Evolutionary conservation across 306 rosid genomes (phyloP), one percentile per base, ranked within the genome.

Genomic region (Trifolium subterraneum): DNA sequence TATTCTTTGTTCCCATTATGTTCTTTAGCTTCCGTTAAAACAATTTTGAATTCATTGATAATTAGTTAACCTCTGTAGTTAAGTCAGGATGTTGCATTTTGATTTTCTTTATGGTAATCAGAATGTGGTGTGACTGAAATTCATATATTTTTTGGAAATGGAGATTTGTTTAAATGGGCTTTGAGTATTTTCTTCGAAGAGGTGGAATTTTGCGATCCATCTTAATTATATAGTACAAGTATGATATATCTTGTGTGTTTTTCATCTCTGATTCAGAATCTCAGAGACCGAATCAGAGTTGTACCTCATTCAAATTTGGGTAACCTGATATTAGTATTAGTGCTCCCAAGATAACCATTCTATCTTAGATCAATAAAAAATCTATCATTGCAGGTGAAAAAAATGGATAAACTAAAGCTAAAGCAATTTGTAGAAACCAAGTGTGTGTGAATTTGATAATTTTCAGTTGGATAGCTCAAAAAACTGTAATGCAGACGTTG

Each of bases 31-130:
- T 64, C n/a, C 3, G 8, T 64, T 11, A 64, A 64, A 19, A 19
- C 66, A 4, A 60, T 78, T 65, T 38, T 78, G 68, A 70, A 54
- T 68, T 75, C 55, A 60, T 77, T 72, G 68, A 45, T 78, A 64
- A 71, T 36, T 52, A 31, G 68, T 55, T 47, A 65, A 54, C 64
- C 25, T 9, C 23, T 48, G 48, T 15, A 23, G 54, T 59, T 71
- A 60, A 55, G 8, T 47, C 64, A 77, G 70, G 61, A 68, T 27
- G 33, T 42, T 48, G 22, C 81, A 25, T 42, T 64, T 76, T 64
- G 74, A 52, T 61, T 38, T 72, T 72, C 27, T 31, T 61, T 33
- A 15, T 31, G 44, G 39, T 66, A 60, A 59, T 65, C 74, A 60
- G 27, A 31, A 58, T 29, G 55, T 45, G 12, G 65, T 2, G 20